A percentile compares a stretch with the other conserved stretches of the same genome.
Conservation (phyloP, 2,329 filamentous ascomycete genomes). For the Mycosphaerella arachidis region DNA sequence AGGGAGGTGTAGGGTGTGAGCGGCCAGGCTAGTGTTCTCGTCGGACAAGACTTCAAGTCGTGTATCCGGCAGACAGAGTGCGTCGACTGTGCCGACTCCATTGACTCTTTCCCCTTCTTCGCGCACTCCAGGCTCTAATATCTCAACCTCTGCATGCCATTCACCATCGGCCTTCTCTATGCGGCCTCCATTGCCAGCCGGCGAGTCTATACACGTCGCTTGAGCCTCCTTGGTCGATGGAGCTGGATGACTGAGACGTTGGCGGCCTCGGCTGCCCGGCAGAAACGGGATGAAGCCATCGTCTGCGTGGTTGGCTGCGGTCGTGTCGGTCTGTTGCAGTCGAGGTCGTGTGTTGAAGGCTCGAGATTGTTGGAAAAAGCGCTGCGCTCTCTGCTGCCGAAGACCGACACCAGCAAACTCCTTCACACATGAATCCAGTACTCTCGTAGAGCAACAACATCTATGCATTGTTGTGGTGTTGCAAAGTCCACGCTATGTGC, state of each 20-base stretch:
- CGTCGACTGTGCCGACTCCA: neutral
- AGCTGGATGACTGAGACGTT: neutral
- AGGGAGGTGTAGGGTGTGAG: neutral
- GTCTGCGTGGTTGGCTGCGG: conserved; percentile 1
- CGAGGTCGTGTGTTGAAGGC: conserved; percentile 11
- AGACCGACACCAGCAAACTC: conserved; percentile 23
- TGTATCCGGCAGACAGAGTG: neutral
- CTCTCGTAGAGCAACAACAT: conserved; percentile 22
- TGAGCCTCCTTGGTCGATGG: neutral
- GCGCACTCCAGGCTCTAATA: neutral
- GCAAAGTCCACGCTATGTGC: neutral
- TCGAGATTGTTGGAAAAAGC: conserved; percentile 12
- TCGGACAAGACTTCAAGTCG: neutral
- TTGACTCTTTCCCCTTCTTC: neutral
- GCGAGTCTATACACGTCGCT: neutral
- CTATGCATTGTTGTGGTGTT: conserved; percentile 11
- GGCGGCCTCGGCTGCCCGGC: neutral
- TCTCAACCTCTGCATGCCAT: conserved; percentile 3
- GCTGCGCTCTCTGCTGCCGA: conserved; percentile 15
- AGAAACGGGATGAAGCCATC: conserved; percentile 17
- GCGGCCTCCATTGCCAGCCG: no score
- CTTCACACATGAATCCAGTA: conserved; percentile 22
- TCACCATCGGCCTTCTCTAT: neutral
- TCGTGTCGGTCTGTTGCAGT: conserved; percentile 7
- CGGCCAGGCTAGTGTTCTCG: neutral